These are phyloP conservation scores for Trichophyton benhamiae DNA, from an alignment of 2,329 filamentous ascomycete species.

Conservation along the genomic window DNA sequence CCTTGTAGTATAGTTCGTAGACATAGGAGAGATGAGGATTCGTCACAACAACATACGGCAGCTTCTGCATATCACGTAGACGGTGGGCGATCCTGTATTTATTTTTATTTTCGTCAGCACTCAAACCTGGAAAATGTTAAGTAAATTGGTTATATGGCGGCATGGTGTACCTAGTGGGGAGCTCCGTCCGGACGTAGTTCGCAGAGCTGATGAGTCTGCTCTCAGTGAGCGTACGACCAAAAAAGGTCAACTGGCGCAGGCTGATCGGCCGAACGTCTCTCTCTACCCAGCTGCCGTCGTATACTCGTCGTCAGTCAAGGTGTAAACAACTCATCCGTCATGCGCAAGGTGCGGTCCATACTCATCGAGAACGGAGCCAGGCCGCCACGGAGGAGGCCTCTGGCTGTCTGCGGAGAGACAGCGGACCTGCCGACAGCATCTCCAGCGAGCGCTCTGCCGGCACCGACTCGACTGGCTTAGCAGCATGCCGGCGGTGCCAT, in stretches of 20 bases:
- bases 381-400: conserved; percentile 42
- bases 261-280: conserved; percentile 91
- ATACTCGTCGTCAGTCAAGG: conserved; percentile 11
- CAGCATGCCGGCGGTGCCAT: conserved; percentile 26
- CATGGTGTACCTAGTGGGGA: conserved; percentile 58
- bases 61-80: conserved; percentile 89
- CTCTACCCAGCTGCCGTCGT: conserved; percentile 66
- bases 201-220: conserved; percentile 80
- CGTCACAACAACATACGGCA: conserved; percentile 92
- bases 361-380: conserved; percentile 49
- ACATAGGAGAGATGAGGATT: conserved; percentile 89
- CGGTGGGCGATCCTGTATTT: conserved; percentile 67
- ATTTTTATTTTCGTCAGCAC: too few species aligned
- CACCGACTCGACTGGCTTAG: conserved; percentile 24
- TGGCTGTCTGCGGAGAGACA: conserved; percentile 17
- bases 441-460: conserved; percentile 20
- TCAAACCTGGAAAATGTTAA: not conserved
- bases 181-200: conserved; percentile 92
- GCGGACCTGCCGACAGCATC: conserved; percentile 16
- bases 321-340: conserved; percentile 5
- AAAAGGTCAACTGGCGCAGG: conserved; percentile 90
- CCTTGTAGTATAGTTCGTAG: conserved; percentile 91
- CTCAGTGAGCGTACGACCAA: conserved; percentile 86
- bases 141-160: not conserved
- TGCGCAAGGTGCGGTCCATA: conserved; percentile 23